These are phyloP conservation scores for Colletotrichum musae DNA, from an alignment of 2,329 filamentous ascomycete genomes.

Conservation along the genomic window DNA sequence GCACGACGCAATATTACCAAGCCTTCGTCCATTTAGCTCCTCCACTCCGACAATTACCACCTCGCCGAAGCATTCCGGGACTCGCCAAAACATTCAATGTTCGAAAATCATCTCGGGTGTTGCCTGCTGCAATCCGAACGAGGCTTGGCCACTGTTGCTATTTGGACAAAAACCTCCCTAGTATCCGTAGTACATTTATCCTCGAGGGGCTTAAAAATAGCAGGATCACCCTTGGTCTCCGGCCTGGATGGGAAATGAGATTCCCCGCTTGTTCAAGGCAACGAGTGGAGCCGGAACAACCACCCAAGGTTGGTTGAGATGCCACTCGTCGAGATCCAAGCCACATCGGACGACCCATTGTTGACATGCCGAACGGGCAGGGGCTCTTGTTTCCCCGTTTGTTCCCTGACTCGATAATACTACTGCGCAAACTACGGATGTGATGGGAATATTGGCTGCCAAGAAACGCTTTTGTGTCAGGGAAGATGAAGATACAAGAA, in stretches of 20 bases:
- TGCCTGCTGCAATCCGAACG: slow-evolving; percentile 5
- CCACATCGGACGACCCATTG: slow-evolving; percentile 37
- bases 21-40: no score
- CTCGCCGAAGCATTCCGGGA: slow-evolving; percentile 4
- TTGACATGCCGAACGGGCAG: not conserved
- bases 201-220: slow-evolving; percentile 21
- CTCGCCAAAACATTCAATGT: slow-evolving; percentile 12
- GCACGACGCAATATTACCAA: no score
- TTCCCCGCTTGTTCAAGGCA: slow-evolving; percentile 25
- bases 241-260: slow-evolving; percentile 35
- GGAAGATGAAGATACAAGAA: slow-evolving; percentile 6
- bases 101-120: slow-evolving; percentile 25
- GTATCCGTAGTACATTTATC: not conserved
- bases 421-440: not conserved
- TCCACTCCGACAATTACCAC: not conserved
- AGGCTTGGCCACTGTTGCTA: slow-evolving; percentile 23
- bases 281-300: slow-evolving; percentile 21
- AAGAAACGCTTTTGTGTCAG: not conserved
- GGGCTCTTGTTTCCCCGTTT: slow-evolving; percentile 8
- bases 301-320: slow-evolving; percentile 18
- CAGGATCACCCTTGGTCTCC: slow-evolving; percentile 28
- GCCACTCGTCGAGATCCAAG: slow-evolving; percentile 25
- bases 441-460: not conserved
- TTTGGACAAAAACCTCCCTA: slow-evolving; percentile 13
- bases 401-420: slow-evolving; percentile 10